Evolutionary conservation across 306 rosid species (phyloP).

Genomic region (Vicia villosa): DNA sequence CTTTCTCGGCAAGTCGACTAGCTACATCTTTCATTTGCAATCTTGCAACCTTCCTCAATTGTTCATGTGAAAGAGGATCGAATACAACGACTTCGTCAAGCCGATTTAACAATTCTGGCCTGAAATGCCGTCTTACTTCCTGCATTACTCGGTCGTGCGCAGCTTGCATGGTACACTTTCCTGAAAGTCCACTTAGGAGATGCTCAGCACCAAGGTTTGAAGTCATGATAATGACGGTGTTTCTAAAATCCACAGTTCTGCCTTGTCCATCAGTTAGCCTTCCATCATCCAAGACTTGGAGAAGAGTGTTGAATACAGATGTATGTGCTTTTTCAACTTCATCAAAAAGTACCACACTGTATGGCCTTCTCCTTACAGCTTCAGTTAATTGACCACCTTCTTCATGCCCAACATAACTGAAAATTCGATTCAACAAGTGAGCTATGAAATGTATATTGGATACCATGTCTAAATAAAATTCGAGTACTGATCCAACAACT

Average conservation of each 20-base stretch:
- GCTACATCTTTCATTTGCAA: constrained; percentile 90
- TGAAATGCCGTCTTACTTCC: constrained; percentile 79
- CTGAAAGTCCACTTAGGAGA: constrained; percentile 70
- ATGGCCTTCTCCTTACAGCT: constrained; percentile 91
- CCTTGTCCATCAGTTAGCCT: constrained; percentile 94
- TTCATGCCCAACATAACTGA: constrained; percentile 82
- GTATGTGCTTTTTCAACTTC: constrained; percentile 93
- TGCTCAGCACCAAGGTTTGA: constrained; percentile 93
- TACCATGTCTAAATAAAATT: not conserved
- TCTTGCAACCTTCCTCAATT: constrained; percentile 80
- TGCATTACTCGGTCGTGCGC: constrained; percentile 79
- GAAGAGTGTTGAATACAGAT: constrained; percentile 78
- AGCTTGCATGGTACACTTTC: constrained; percentile 73
- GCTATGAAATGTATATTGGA: not conserved
- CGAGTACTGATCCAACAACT: constrained; percentile 1
- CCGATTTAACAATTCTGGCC: constrained; percentile 81
- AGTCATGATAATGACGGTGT: constrained; percentile 89
- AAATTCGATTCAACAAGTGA: constrained; percentile 5
- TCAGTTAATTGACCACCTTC: constrained; percentile 97
- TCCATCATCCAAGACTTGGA: constrained; percentile 90
- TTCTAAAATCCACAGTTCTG: constrained; percentile 82
- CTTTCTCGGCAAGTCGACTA: constrained; percentile 73
- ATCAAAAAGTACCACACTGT: constrained; percentile 82
- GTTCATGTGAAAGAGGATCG: constrained; percentile 87
- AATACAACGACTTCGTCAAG: constrained; percentile 84